These are phyloP conservation scores for Typha latifolia DNA, from an alignment of 176 grass and related monocot genomes.

Conservation along the genomic window DNA sequence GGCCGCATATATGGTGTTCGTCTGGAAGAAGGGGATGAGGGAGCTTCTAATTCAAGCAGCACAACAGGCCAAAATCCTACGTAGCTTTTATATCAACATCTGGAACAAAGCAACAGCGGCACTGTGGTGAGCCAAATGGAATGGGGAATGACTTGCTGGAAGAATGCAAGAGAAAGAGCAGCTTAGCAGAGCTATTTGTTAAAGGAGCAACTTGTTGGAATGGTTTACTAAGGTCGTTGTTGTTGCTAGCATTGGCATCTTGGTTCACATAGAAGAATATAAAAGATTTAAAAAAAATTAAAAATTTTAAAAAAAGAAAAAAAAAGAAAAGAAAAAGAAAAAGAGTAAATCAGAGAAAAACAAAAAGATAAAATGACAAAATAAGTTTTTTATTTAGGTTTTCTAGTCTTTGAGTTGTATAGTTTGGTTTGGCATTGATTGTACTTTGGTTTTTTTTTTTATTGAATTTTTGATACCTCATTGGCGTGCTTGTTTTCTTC, in stretches of 20 bases:
- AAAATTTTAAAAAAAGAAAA: background rate
- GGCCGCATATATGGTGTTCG: background rate
- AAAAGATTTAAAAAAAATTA: background rate
- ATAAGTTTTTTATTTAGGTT: background rate
- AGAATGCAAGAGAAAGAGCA: background rate
- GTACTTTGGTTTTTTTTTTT: background rate
- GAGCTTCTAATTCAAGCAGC: background rate
- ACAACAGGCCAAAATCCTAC: background rate
- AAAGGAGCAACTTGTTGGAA: background rate
- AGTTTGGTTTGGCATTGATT: conserved; percentile 8
- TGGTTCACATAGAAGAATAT: background rate
- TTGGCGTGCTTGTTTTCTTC: background rate
- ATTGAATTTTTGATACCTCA: background rate
- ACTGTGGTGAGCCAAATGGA: background rate
- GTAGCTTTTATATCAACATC: background rate
- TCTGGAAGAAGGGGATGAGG: conserved; percentile 3
- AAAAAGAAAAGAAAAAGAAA: background rate
- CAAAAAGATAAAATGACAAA: background rate
- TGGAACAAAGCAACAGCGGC: background rate
- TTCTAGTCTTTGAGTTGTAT: background rate
- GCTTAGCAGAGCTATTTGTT: background rate
- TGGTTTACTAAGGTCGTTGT: too few species aligned
- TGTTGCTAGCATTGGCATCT: background rate
- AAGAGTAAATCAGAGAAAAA: background rate
- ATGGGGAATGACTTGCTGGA: background rate